Evolutionary conservation across 768 basidiomycete genomes (phyloP).

Genomic region (Royoungia palumana): DNA sequence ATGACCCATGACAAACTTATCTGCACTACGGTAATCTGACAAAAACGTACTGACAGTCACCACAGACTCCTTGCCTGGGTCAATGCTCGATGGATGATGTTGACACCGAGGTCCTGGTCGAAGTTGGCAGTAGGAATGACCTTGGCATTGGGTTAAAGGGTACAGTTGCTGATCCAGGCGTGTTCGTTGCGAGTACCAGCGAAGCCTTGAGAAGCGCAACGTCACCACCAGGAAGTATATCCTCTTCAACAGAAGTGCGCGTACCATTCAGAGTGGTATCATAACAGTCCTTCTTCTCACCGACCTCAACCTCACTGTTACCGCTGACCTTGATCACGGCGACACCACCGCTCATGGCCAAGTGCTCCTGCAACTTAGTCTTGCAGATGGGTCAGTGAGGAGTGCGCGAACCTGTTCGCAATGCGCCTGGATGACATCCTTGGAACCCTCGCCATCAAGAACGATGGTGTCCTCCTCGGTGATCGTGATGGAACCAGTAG

Average conservation of each 20-base stretch:
- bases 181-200: constrained; percentile 58
- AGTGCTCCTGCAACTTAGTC: constrained; percentile 92
- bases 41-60: too few species aligned
- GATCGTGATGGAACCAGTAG: constrained; percentile 86
- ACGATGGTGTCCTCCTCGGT: constrained; percentile 98
- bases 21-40: constrained; percentile 56
- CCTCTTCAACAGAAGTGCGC: constrained; percentile 96
- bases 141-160: constrained; percentile 58
- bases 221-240: constrained; percentile 96
- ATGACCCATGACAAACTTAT: constrained; percentile 86
- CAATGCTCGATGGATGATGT: too few species aligned
- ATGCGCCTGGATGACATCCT: constrained; percentile 85
- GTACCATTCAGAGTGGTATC: constrained; percentile 98
- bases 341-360: constrained; percentile 94
- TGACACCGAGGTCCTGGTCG: too few species aligned
- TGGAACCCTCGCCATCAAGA: constrained; percentile 90
- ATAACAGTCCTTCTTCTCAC: constrained; percentile 99
- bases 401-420: constrained; percentile 94
- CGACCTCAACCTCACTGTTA: constrained; percentile 88
- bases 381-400: constrained; percentile 76
- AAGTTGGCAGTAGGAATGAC: too few species aligned
- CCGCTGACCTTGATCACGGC: constrained; percentile 99
- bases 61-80: too few species aligned
- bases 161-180: constrained; percentile 43
- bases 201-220: constrained; percentile 88